A percentile compares a stretch with the other conserved stretches of the same genome.
These are phyloP conservation scores for Xylariaceae sp. DNA, from an alignment of 2,329 filamentous ascomycete genomes.

Conservation along the genomic window DNA sequence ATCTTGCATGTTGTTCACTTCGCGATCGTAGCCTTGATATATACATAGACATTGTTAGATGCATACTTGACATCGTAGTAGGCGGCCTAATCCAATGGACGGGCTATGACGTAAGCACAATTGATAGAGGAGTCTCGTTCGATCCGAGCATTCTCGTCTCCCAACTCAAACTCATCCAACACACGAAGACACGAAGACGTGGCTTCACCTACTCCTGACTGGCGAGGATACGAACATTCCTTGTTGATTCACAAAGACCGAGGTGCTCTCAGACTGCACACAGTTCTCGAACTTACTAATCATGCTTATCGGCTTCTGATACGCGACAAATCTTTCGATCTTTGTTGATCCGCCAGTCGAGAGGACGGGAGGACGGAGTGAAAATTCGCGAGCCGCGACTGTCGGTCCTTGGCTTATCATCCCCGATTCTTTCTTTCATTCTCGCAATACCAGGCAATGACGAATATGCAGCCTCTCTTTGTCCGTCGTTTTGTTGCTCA, in stretches of 20 bases:
- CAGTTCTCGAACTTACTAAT: not conserved
- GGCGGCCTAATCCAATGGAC: too few species aligned
- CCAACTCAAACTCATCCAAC: too few species aligned
- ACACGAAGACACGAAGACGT: too few species aligned
- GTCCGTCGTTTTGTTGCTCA: constrained; percentile 5
- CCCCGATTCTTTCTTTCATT: constrained; percentile 16
- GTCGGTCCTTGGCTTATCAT: not conserved
- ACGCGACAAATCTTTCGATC: constrained; percentile 14
- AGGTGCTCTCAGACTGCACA: not conserved
- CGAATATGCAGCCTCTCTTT: constrained; percentile 12
- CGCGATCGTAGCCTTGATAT: too few species aligned
- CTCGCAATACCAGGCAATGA: constrained; percentile 4
- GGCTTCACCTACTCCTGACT: not conserved
- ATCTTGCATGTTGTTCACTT: not conserved
- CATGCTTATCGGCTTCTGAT: constrained; percentile 4
- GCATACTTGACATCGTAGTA: too few species aligned
- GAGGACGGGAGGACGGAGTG: not conserved
- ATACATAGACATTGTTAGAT: too few species aligned
- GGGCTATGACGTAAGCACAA: too few species aligned
- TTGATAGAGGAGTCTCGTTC: too few species aligned
- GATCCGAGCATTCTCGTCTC: too few species aligned
- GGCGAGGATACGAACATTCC: not conserved
- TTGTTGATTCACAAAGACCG: constrained; percentile 3
- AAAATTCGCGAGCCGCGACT: not conserved
- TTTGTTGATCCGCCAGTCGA: constrained; percentile 19